phyloP scores from a whole-genome alignment of 306 rosid species.

The Lathyrus oleraceus region DNA sequence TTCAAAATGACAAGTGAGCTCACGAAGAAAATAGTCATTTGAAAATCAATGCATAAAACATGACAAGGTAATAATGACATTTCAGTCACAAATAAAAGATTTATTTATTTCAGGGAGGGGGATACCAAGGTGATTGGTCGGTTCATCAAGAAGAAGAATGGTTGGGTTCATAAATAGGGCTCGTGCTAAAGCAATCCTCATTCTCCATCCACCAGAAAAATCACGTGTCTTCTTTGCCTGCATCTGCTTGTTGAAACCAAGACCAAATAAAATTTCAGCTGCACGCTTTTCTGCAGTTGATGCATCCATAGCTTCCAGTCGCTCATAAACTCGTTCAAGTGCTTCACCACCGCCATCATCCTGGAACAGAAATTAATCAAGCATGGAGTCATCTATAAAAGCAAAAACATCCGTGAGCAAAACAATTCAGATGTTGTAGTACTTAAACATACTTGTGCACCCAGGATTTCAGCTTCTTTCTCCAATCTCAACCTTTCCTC shows the following conservation, averaged over 20 bases:
- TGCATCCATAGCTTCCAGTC: constrained; percentile 89
- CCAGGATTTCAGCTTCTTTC: constrained; percentile 82
- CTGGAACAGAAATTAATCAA: constrained; percentile 40
- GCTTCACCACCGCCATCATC: constrained; percentile 97
- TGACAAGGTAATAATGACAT: not conserved
- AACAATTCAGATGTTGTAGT: not conserved
- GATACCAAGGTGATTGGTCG: constrained; percentile 95
- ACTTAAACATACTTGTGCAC: constrained; percentile 65
- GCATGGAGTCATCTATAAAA: not conserved
- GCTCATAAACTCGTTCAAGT: constrained; percentile 88
- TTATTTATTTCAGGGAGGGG: constrained; percentile 6
- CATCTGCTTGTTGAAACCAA: constrained; percentile 93
- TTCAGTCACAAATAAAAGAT: constrained; percentile 15
- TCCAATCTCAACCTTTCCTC: constrained; percentile 91
- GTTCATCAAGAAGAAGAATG: constrained; percentile 91
- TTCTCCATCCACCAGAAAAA: constrained; percentile 99
- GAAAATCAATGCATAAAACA: constrained; percentile 20
- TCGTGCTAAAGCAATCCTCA: constrained; percentile 97
- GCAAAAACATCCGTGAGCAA: not conserved
- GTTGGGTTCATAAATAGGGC: constrained; percentile 96
- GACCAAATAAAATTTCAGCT: constrained; percentile 91
- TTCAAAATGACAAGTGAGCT: not conserved
- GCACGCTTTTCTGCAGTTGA: constrained; percentile 98
- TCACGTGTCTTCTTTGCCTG: constrained; percentile 88
- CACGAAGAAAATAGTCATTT: not conserved